phyloP scores from a whole-genome alignment of 768 basidiomycete species.

The Boletus reticulatus region DNA sequence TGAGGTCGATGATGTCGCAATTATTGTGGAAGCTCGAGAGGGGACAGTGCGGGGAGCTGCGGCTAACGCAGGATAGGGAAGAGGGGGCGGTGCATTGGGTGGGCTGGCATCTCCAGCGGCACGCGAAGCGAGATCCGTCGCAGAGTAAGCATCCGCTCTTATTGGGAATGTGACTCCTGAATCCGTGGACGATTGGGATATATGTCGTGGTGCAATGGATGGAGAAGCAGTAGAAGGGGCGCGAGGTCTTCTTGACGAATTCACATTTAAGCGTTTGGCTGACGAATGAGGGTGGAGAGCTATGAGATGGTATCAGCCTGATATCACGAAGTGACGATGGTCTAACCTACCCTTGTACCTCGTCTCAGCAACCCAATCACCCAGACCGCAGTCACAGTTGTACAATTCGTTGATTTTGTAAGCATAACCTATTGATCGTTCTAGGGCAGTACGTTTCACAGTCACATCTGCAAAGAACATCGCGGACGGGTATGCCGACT shows the following conservation, averaged over 20 bases:
- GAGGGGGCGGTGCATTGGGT: constrained; percentile 53
- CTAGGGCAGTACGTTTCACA: constrained; percentile 51
- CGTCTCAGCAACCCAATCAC: constrained; percentile 68
- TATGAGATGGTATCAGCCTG: constrained; percentile 6
- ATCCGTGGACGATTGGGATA: constrained; percentile 67
- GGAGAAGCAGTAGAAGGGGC: constrained; percentile 41
- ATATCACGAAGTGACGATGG: neutral
- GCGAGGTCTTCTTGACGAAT: constrained; percentile 19
- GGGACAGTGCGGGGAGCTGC: constrained; percentile 25
- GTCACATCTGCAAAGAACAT: constrained; percentile 70
- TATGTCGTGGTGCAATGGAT: constrained; percentile 58
- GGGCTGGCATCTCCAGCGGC: constrained; percentile 46
- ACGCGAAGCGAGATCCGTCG: constrained; percentile 67
- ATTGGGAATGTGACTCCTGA: constrained; percentile 80
- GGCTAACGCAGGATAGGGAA: constrained; percentile 77
- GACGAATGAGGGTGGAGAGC: constrained; percentile 22
- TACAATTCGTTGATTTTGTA: constrained; percentile 82
- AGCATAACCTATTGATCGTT: constrained; percentile 73
- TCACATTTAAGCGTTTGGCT: constrained; percentile 28
- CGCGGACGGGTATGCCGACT: constrained; percentile 54
- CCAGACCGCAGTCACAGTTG: constrained; percentile 70
- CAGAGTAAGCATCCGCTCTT: constrained; percentile 73
- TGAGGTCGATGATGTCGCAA: constrained; percentile 45
- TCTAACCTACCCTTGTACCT: constrained; percentile 48
- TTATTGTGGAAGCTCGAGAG: constrained; percentile 32